phyloP scores from a whole-genome alignment of 805 yeast genomes.

The Starmerella davenportii region DNA sequence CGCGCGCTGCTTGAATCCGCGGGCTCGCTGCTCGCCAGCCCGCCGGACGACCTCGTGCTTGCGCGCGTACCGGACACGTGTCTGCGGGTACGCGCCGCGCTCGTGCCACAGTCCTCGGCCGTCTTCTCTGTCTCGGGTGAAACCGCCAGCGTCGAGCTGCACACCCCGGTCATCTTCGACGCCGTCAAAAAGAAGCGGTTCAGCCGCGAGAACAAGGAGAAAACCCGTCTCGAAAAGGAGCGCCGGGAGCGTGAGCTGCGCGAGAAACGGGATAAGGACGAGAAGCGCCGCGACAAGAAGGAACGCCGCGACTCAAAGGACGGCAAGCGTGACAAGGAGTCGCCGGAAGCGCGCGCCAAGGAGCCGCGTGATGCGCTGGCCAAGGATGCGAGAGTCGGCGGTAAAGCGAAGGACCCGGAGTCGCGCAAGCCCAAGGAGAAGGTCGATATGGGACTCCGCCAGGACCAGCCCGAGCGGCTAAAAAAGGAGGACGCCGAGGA shows the following conservation, averaged over 20 bases:
- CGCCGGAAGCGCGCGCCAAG: too few relatives aligned
- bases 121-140: neutral
- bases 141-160: neutral
- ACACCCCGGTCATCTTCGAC: neutral
- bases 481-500: too few relatives aligned
- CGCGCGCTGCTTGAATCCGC: conserved; percentile 36
- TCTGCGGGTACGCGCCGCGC: neutral
- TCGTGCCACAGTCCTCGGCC: neutral
- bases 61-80: neutral
- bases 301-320: too few relatives aligned
- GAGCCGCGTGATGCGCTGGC: too few relatives aligned
- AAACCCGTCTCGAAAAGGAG: neutral
- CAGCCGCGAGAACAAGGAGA: neutral
- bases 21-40: conserved; percentile 42
- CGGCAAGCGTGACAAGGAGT: too few relatives aligned
- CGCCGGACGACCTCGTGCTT: conserved; percentile 16
- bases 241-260: neutral
- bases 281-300: conserved; percentile 3
- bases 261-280: neutral
- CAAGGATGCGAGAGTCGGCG: too few relatives aligned
- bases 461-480: too few relatives aligned
- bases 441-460: too few relatives aligned
- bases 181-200: neutral
- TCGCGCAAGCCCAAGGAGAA: too few relatives aligned
- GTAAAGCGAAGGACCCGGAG: too few relatives aligned